Evolutionary conservation across 2,329 filamentous ascomycete genomes (phyloP), one percentile per base, ranked within the genome.

Genomic region (Tolypocladium cylindrosporum): DNA sequence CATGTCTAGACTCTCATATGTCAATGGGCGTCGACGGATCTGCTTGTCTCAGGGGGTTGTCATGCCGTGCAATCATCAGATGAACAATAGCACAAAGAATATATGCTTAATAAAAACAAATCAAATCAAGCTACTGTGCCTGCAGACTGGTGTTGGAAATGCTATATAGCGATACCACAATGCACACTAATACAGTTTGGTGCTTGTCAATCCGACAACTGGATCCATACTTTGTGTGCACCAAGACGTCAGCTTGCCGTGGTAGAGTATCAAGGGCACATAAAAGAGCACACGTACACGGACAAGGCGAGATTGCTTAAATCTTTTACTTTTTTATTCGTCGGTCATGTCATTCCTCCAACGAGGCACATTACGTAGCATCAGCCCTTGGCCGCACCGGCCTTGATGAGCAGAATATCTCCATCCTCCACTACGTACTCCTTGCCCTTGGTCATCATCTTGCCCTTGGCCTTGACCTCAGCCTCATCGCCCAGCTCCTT

Each of bases 381-480:
- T 73, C 77, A 89, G 63, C 78, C 77, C 81, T 92, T 92, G 65
- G 89, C 89, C 56, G 89, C 89, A 76, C 89, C 89, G 39, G 88
- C 88, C 82, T 97, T 97, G 82, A 97, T 91, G 67, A 96, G 83
- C 65, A 97, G 72, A 66, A 87, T 86, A 64, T 87, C 90, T 55
- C 90, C 90, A 69, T 95, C 90, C 72, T 92, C 86, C 13, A 94
- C 85, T 7, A 93, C 83, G 73, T 99, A 97, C 55, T 97, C 93
- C 80, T 97, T 97, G 71, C 94, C 94, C 82, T 99, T 99, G 59
- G 93, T 97, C 87, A 96, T 90, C 64, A 99, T 75, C 81, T 99
- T 99, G 68, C 94, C 94, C 75, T 93, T 93, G 34, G 93, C 84
- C 81, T 92, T 96, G 65, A 97, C 89, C 65, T 89, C 84, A 31